Percentiles rank a stretch among this genome's conserved stretches.
Evolutionary conservation across 176 grass and related monocot genomes (phyloP).

Genomic region (Coix lacrymajobi): DNA sequence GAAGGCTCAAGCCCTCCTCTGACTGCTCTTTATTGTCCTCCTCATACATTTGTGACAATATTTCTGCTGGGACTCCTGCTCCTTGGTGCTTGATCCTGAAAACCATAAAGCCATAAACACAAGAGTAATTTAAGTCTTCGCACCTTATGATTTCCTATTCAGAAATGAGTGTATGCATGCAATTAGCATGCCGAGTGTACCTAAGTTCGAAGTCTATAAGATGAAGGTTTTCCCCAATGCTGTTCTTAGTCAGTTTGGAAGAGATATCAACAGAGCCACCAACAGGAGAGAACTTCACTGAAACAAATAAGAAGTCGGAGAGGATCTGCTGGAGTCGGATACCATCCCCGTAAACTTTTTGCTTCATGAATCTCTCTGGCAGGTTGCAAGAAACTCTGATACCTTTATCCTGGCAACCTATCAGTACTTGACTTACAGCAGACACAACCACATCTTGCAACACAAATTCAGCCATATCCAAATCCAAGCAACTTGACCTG

Average conservation of each 20-base stretch:
- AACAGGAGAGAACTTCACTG: constrained; percentile 78
- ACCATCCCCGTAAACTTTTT: constrained; percentile 66
- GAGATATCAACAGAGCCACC: constrained; percentile 67
- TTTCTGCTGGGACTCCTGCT: constrained; percentile 47
- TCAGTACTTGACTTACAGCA: constrained; percentile 80
- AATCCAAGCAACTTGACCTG: constrained; percentile 72
- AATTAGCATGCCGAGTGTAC: constrained; percentile 26
- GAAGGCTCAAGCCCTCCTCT: constrained; percentile 66
- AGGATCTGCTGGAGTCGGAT: constrained; percentile 87
- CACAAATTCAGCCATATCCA: constrained; percentile 88
- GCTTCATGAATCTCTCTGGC: constrained; percentile 57
- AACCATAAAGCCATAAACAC: neutral
- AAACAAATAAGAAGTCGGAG: constrained; percentile 67
- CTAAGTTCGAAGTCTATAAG: constrained; percentile 75
- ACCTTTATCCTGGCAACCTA: constrained; percentile 74
- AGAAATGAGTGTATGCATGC: constrained; percentile 15
- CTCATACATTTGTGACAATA: constrained; percentile 77
- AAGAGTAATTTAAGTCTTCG: neutral
- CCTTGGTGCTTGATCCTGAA: constrained; percentile 75
- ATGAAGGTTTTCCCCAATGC: constrained; percentile 67
- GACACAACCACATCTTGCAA: constrained; percentile 64
- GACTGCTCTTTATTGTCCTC: constrained; percentile 47
- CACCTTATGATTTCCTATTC: neutral
- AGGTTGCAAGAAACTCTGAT: constrained; percentile 62
- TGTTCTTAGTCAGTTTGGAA: constrained; percentile 54